Percentiles rank a stretch among this genome's conserved stretches.
These are phyloP conservation scores for Anastatica hierochuntica DNA, from an alignment of 345 rosid genomes.

Conservation along the genomic window DNA sequence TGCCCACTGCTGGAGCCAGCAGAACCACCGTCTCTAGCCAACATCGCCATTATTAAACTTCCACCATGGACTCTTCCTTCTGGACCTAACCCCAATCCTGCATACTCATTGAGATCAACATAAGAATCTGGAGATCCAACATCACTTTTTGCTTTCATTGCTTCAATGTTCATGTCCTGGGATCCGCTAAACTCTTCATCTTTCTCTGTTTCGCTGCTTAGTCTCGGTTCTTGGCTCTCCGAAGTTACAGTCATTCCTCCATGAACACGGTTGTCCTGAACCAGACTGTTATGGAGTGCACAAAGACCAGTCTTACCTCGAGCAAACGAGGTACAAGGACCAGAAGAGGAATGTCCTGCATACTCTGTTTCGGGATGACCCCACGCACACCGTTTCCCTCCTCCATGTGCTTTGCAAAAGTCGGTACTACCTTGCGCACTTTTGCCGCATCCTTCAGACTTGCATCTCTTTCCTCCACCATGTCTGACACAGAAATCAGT, in stretches of 20 bases:
- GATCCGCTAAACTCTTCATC: constrained; percentile 35
- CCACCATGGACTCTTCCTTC: constrained; percentile 99
- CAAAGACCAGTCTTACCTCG: constrained; percentile 89
- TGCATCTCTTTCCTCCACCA: constrained; percentile 98
- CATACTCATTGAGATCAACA: constrained; percentile 33
- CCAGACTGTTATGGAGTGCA: constrained; percentile 66
- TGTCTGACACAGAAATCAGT: constrained; percentile 91
- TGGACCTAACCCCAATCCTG: constrained; percentile 34
- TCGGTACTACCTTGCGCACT: constrained; percentile 98
- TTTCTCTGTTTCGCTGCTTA: constrained; percentile 31
- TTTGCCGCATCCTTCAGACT: constrained; percentile 75
- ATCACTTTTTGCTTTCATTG: constrained; percentile 23
- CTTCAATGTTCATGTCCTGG: constrained; percentile 55
- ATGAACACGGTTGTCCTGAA: constrained; percentile 76
- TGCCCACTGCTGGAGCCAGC: constrained; percentile 26
- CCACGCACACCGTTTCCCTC: constrained; percentile 91
- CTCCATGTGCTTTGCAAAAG: constrained; percentile 94
- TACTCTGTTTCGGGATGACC: constrained; percentile 74
- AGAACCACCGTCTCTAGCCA: constrained; percentile 34
- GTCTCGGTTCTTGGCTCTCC: constrained; percentile 41
- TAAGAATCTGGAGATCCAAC: constrained; percentile 29
- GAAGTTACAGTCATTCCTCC: constrained; percentile 63
- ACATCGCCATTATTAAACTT: constrained; percentile 70
- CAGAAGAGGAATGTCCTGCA: constrained; percentile 35
- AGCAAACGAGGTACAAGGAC: constrained; percentile 80